Evolutionary conservation across 129 eudicot genomes (phyloP).

Genomic region (Kitagawia praeruptora): DNA sequence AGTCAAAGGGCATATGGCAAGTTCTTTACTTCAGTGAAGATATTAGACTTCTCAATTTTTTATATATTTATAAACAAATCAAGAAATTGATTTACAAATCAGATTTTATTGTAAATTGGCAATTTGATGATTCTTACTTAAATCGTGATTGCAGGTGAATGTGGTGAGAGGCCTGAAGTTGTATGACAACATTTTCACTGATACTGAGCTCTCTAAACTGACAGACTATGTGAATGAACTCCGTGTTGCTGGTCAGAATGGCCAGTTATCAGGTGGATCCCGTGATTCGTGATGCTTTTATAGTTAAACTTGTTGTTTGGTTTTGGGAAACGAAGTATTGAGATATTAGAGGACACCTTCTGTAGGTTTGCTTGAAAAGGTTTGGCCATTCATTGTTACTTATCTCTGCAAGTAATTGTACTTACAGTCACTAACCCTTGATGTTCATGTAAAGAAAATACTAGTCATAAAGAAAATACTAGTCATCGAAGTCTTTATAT

Average conservation of each 20-base stretch:
- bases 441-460: slow-evolving; percentile 56
- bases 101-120: background rate
- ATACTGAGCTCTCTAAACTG: slow-evolving; percentile 59
- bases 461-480: slow-evolving; percentile 87
- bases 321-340: slow-evolving; percentile 51
- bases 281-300: slow-evolving; percentile 78
- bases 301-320: slow-evolving; percentile 59
- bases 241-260: slow-evolving; percentile 88
- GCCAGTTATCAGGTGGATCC: slow-evolving; percentile 99
- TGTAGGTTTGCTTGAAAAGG: slow-evolving; percentile 52
- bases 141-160: slow-evolving; percentile 58
- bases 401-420: slow-evolving; percentile 15
- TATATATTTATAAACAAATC: background rate
- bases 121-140: slow-evolving; percentile 1
- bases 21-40: slow-evolving; percentile 25
- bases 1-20: slow-evolving; percentile 87
- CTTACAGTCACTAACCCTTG: slow-evolving; percentile 8
- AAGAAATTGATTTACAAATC: background rate
- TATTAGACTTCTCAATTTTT: background rate
- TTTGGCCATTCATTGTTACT: slow-evolving; percentile 42
- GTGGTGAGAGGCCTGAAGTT: slow-evolving; percentile 90
- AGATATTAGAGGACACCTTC: slow-evolving; percentile 69
- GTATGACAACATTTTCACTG: slow-evolving; percentile 68
- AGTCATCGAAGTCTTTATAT: slow-evolving; percentile 21
- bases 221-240: slow-evolving; percentile 76